These are phyloP conservation scores for Kwoniella botswanensis DNA, from an alignment of 768 basidiomycete genomes.

Conservation along the genomic window DNA sequence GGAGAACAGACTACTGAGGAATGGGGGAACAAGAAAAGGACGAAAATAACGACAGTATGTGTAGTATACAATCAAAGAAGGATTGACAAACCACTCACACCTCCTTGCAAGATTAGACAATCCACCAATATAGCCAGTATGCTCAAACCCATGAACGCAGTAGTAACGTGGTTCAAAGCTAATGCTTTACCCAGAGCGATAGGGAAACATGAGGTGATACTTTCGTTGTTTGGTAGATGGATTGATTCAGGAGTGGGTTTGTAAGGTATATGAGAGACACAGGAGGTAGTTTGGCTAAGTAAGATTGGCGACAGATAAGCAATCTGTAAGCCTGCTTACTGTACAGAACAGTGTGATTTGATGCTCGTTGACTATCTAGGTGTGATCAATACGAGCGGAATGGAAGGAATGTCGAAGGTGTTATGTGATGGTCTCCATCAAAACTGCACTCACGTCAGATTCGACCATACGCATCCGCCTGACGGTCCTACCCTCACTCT, in stretches of 20 bases:
- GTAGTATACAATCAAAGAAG: too few species aligned
- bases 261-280: constrained; percentile 11
- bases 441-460: constrained; percentile 16
- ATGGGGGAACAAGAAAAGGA: too few species aligned
- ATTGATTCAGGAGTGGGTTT: background rate
- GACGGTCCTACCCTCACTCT: constrained; percentile 11
- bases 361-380: too few species aligned
- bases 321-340: too few species aligned
- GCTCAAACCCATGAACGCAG: constrained; percentile 4
- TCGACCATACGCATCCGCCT: constrained; percentile 16
- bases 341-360: too few species aligned
- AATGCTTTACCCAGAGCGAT: constrained; percentile 15
- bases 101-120: background rate
- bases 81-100: background rate
- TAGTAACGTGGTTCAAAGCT: constrained; percentile 14
- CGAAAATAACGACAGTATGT: too few species aligned
- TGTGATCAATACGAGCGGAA: too few species aligned
- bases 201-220: constrained; percentile 2
- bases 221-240: constrained; percentile 7
- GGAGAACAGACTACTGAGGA: too few species aligned
- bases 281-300: background rate
- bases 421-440: too few species aligned
- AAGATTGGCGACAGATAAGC: too few species aligned
- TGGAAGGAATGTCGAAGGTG: too few species aligned
- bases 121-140: constrained; percentile 8